A percentile compares a stretch with the other conserved stretches of the same genome.
These are phyloP conservation scores for Colletotrichum karsti DNA, from an alignment of 2,329 filamentous ascomycete genomes.

Conservation along the genomic window DNA sequence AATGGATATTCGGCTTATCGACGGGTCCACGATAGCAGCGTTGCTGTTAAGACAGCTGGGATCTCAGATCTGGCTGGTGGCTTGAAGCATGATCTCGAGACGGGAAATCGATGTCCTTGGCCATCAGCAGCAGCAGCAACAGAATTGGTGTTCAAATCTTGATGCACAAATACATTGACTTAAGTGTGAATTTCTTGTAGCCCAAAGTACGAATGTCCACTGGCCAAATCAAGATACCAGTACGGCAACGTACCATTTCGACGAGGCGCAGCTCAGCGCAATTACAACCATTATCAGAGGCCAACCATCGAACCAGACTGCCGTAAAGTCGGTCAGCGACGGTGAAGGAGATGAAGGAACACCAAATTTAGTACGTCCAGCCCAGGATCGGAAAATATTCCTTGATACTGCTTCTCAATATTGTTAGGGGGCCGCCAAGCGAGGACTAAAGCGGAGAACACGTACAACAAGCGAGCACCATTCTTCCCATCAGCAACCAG, in stretches of 20 bases:
- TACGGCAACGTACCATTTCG: background rate
- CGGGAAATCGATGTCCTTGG: too few species aligned
- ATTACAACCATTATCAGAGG: background rate
- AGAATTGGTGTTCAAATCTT: too few species aligned
- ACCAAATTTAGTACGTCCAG: background rate
- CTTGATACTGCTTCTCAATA: background rate
- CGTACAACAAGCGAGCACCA: background rate
- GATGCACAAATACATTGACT: too few species aligned
- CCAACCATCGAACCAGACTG: background rate
- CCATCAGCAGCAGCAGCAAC: too few species aligned
- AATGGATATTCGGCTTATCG: background rate
- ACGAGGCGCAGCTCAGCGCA: background rate
- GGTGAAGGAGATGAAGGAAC: constrained; percentile 9
- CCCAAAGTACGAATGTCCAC: background rate
- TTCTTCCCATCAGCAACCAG: background rate
- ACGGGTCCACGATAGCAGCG: too few species aligned
- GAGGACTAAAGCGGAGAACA: background rate
- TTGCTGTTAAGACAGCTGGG: too few species aligned
- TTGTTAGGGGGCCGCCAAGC: background rate
- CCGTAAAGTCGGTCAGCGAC: background rate
- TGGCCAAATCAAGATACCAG: background rate
- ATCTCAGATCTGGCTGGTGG: too few species aligned
- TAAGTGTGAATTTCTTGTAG: too few species aligned
- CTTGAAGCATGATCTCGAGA: too few species aligned
- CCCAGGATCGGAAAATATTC: background rate